Base-by-base conservation (phyloP, 179 eudicot genomes). In the Silene coronaria region DNA sequence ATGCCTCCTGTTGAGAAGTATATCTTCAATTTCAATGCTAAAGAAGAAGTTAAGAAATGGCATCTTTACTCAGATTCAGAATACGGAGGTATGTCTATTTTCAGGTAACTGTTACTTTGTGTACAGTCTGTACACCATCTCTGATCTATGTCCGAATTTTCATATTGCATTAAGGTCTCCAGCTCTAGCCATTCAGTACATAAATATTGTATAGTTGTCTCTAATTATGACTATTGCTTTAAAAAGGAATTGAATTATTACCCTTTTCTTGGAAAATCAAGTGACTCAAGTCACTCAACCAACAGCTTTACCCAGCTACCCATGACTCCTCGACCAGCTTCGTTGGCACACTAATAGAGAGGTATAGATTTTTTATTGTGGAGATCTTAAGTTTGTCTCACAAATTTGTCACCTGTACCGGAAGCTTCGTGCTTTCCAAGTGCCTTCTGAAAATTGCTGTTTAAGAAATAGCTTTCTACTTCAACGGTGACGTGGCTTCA, bases 31-130 rank as follows among this genome's bases (percentile, higher is more conserved):
- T 95, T 95, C 84, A 84, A 83, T 75, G 83, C 93, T 23, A 93
- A 89, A 83, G 93, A 95, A 76, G 99, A 89, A 82, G 84, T 95
- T 32, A 91, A 93, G 71, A 89, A 79, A 81, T 95, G 99, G 97
- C 99, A 95, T 85, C 82, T 95, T 23, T 95, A 95, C 82, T 93
- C 99, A 66, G 99, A 95, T 85, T 95, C 99, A 73, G 97, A 95
- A 88, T 95, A 88, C 74, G 97, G 97, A 89, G 99, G 97, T 95
- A 80, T 62, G 77, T 76, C 70, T 71, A 67, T 68, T 60, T 78
- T 51, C 75, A 67, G 81, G 67, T 68, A 81, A 74, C 76, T 24
- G 28, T 81, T 66, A 63, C 67, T 75, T 81, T 68, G 55, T 51
- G 32, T 24, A 30, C 26, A 23, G 77, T 68, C 42, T 51, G 32